Evolutionary conservation across 75 land plant genomes (phyloP).

Genomic region (Pinus tabuliformis): DNA sequence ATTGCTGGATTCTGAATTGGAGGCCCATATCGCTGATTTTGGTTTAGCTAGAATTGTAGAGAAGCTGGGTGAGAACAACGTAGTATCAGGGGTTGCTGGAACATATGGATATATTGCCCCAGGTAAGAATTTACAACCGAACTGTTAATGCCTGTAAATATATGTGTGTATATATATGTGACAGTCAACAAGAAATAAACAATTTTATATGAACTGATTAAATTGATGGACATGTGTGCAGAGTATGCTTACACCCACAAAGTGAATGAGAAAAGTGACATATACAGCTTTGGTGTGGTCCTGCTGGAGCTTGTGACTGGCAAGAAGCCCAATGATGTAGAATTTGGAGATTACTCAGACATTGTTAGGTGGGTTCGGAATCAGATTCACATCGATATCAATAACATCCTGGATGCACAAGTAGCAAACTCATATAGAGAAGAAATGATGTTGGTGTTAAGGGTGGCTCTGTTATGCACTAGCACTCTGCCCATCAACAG

Average conservation of each 20-base stretch:
- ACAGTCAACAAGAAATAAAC: neutral
- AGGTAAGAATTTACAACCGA: conserved; percentile 7
- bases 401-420: neutral
- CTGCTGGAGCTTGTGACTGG: conserved; percentile 36
- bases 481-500: conserved; percentile 16
- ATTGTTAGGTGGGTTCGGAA: conserved; percentile 31
- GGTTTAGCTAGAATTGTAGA: conserved; percentile 45
- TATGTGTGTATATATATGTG: too few relatives aligned
- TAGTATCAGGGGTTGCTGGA: conserved; percentile 59
- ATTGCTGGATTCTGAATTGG: conserved; percentile 44
- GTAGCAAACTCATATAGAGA: neutral
- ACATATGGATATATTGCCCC: conserved; percentile 60
- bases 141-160: too few relatives aligned
- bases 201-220: neutral
- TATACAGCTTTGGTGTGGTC: conserved; percentile 40
- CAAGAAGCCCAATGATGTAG: conserved; percentile 28
- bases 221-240: conserved; percentile 11
- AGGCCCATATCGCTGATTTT: conserved; percentile 62
- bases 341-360: conserved; percentile 24
- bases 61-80: conserved; percentile 38
- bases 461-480: conserved; percentile 27
- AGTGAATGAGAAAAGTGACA: conserved; percentile 38
- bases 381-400: conserved; percentile 1
- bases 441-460: conserved; percentile 5
- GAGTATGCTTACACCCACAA: conserved; percentile 36